Evolutionary conservation across 768 basidiomycete species (phyloP).

Genomic region (Mycena indigotica): DNA sequence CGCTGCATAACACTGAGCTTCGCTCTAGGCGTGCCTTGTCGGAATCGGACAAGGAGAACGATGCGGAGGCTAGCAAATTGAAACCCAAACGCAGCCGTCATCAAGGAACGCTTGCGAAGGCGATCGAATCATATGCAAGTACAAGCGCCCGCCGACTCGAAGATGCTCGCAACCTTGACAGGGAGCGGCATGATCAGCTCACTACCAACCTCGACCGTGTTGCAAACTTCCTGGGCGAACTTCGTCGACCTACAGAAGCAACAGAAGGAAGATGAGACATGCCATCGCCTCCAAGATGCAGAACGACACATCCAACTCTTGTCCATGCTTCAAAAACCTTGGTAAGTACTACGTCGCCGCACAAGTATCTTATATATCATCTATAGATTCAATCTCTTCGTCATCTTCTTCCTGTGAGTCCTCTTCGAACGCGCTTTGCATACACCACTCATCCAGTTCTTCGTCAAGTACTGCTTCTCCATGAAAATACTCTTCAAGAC

Average conservation of each 20-base stretch:
- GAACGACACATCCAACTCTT: slow-evolving; percentile 3
- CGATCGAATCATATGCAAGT: no score
- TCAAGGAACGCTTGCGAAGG: no score
- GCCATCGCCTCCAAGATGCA: no score
- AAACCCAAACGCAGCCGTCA: no score
- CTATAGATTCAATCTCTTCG: not conserved
- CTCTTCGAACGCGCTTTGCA: slow-evolving; percentile 7
- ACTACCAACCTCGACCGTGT: no score
- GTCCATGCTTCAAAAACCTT: not conserved
- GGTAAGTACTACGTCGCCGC: not conserved
- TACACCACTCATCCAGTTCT: slow-evolving; percentile 17
- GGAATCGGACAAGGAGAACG: not conserved
- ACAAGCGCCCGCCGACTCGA: no score
- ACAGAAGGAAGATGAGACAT: no score
- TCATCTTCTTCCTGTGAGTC: not conserved
- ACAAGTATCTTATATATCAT: not conserved
- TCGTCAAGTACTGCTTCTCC: slow-evolving; percentile 17
- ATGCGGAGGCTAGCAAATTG: slow-evolving; percentile 4
- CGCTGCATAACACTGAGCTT: not conserved
- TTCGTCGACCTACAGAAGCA: no score
- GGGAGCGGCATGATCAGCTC: no score
- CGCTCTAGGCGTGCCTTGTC: not conserved
- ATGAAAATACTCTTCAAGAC: slow-evolving; percentile 16
- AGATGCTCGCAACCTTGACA: no score
- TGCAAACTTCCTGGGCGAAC: no score